These are phyloP conservation scores for Umbelopsis sp. DNA, from an alignment of 192 early-diverging fungal genomes.

Conservation along the genomic window DNA sequence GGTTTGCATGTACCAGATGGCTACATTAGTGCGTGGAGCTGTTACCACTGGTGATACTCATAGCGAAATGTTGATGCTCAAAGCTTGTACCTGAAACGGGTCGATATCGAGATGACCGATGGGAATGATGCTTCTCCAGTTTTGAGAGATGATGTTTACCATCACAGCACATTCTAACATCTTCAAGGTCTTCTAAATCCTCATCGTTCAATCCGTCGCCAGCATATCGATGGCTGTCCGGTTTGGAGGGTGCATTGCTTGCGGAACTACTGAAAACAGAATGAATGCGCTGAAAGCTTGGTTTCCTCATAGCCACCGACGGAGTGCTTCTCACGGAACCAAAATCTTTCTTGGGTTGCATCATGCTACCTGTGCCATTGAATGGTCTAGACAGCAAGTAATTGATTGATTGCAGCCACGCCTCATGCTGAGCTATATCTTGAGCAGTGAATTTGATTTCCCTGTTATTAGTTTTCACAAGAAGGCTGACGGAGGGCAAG, in stretches of 20 bases:
- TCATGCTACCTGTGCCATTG: not conserved
- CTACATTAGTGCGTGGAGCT: not conserved
- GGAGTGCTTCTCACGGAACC: conserved; percentile 10
- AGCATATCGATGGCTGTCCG: not conserved
- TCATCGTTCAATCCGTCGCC: conserved; percentile 26
- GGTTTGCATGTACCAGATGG: not conserved
- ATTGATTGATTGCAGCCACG: conserved; percentile 51
- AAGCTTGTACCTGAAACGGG: conserved; percentile 13
- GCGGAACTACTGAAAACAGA: conserved; percentile 17
- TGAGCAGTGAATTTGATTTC: conserved; percentile 76
- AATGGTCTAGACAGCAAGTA: conserved; percentile 2
- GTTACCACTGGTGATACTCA: conserved; percentile 10
- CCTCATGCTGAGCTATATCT: conserved; percentile 66
- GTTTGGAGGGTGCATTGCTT: conserved; percentile 2
- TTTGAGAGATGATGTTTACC: conserved; percentile 43
- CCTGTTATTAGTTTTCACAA: conserved; percentile 69
- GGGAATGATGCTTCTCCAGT: conserved; percentile 35
- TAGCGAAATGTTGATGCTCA: conserved; percentile 1
- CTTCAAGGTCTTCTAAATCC: conserved; percentile 40
- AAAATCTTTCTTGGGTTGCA: not conserved
- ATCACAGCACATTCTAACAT: conserved; percentile 44
- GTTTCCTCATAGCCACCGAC: conserved; percentile 14
- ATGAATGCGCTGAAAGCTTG: conserved; percentile 27
- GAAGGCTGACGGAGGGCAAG: conserved; percentile 59
- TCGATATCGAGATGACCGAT: conserved; percentile 4